Conservation (phyloP, 371 early-diverging fungal genomes). For the Mucor piriformis region DNA sequence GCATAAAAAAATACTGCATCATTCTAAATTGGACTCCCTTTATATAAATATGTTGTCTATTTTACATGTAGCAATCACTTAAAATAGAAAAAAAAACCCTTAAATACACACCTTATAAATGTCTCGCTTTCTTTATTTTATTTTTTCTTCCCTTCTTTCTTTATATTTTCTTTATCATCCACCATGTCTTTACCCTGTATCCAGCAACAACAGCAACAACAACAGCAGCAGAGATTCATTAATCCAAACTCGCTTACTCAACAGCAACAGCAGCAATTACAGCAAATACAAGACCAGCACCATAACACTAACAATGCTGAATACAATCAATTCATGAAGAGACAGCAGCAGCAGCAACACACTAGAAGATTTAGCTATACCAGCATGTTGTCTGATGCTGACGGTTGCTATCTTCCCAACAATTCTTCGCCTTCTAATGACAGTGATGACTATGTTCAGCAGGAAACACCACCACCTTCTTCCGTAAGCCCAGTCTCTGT, state of each 20-base stretch:
- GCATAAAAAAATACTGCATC: conserved; percentile 10
- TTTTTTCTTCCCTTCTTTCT: conserved; percentile 3
- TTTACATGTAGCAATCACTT: conserved; percentile 10
- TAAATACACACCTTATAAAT: conserved; percentile 3
- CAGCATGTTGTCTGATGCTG: conserved; percentile 45
- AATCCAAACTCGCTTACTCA: conserved; percentile 28
- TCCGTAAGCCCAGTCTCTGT: conserved; percentile 13
- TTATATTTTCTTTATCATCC: neutral
- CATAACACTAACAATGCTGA: conserved; percentile 5
- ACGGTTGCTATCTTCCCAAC: conserved; percentile 28
- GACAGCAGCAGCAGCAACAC: conserved; percentile 4
- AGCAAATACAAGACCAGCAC: conserved; percentile 9
- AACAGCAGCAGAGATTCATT: conserved; percentile 22
- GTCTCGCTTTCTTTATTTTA: conserved; percentile 8
- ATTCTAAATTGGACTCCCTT: conserved; percentile 32
- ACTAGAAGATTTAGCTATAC: conserved; percentile 48
- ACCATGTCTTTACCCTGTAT: conserved; percentile 33
- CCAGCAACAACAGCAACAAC: conserved; percentile 19
- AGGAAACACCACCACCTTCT: conserved; percentile 23
- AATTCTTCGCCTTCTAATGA: conserved; percentile 32
- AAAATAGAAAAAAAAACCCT: conserved; percentile 21
- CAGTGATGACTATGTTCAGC: conserved; percentile 27
- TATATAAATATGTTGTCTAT: neutral
- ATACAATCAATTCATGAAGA: conserved; percentile 15
- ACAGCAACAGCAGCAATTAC: conserved; percentile 12